These are phyloP conservation scores for Karstenula rhodostoma DNA, from an alignment of 2,329 filamentous ascomycete genomes.

Conservation along the genomic window DNA sequence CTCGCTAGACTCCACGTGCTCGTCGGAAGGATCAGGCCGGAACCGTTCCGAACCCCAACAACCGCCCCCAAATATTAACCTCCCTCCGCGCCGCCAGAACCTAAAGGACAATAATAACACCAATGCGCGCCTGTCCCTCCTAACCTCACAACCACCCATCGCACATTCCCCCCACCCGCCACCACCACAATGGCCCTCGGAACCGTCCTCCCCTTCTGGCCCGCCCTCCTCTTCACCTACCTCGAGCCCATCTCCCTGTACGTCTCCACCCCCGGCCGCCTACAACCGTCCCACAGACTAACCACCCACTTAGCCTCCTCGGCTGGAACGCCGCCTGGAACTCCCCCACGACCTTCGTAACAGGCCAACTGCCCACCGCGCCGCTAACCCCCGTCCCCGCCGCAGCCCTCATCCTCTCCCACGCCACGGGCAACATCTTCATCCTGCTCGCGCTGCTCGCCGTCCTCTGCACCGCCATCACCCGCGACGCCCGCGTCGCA, in stretches of 20 bases:
- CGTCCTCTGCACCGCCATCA: constrained; percentile 33
- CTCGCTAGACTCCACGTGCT: neutral
- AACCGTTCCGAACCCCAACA: neutral
- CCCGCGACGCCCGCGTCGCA: constrained; percentile 34
- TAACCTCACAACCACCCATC: neutral
- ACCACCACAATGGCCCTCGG: constrained; percentile 32
- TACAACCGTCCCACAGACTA: neutral
- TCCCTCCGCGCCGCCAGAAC: neutral
- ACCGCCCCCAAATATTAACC: neutral
- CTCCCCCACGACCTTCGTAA: constrained; percentile 26
- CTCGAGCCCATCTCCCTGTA: constrained; percentile 35
- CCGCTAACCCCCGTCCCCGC: constrained; percentile 15
- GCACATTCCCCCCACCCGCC: neutral
- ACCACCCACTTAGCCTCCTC: constrained; percentile 19
- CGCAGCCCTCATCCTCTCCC: constrained; percentile 27
- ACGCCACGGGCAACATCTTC: constrained; percentile 35
- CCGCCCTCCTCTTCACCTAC: constrained; percentile 38
- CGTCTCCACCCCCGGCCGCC: constrained; percentile 11
- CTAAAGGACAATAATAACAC: neutral
- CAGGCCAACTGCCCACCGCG: constrained; percentile 28
- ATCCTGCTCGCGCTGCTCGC: constrained; percentile 31
- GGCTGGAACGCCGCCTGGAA: constrained; percentile 28
- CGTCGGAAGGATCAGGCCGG: neutral
- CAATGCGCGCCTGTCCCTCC: neutral
- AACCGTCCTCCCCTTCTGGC: constrained; percentile 34